Percentiles rank a stretch among this genome's conserved stretches.
phyloP scores from a whole-genome alignment of 352 stramenopile species.

The Pythium utonaiense region DNA sequence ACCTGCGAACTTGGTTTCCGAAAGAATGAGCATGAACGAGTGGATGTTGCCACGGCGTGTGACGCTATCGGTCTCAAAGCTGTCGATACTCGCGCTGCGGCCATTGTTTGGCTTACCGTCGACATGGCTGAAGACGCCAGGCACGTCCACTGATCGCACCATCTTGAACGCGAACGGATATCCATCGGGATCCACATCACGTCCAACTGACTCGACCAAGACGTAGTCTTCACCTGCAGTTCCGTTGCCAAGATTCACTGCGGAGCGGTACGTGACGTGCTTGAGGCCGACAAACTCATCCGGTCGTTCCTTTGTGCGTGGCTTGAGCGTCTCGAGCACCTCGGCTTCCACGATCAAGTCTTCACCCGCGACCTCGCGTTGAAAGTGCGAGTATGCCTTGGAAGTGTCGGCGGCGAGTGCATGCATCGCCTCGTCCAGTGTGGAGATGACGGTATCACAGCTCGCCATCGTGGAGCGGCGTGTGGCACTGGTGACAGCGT shows the following conservation, averaged over 20 bases:
- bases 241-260: constrained; percentile 35
- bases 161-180: constrained; percentile 62
- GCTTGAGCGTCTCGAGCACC: constrained; percentile 65
- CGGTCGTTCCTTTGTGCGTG: constrained; percentile 57
- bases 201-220: constrained; percentile 52
- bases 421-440: constrained; percentile 54
- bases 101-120: constrained; percentile 47
- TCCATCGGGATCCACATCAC: constrained; percentile 39
- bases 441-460: constrained; percentile 53
- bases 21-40: constrained; percentile 57
- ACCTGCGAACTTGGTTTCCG: constrained; percentile 48
- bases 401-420: constrained; percentile 53
- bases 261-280: constrained; percentile 68
- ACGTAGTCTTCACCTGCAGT: constrained; percentile 60
- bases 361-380: constrained; percentile 51
- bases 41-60: constrained; percentile 54
- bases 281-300: constrained; percentile 79
- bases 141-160: constrained; percentile 38
- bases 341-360: constrained; percentile 62
- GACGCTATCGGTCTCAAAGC: constrained; percentile 10
- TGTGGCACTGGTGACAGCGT: constrained; percentile 24
- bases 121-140: constrained; percentile 25
- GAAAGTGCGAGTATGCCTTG: constrained; percentile 44
- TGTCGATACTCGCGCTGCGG: constrained; percentile 38
- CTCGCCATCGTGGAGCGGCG: constrained; percentile 48